Base-by-base conservation (phyloP, 106 monocot species). In the Dendrobium officinale region DNA sequence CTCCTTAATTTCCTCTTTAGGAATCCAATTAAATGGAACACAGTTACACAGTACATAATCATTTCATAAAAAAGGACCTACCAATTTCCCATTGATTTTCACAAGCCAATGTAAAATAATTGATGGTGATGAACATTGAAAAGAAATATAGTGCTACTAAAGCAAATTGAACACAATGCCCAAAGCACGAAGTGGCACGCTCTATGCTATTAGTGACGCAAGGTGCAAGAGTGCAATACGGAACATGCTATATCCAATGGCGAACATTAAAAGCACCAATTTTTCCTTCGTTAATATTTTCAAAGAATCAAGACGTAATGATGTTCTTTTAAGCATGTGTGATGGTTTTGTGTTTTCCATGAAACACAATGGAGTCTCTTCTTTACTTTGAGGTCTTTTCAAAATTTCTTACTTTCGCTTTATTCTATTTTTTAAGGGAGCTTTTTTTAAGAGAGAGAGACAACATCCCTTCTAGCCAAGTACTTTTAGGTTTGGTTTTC, bases 1-100 rank as follows among this genome's bases (percentile, higher is more conserved):
- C 73, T 77, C 82, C 26, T 29, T 10, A 81, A 77, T 81, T 87
- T 83, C 77, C 58, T 59, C 67, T 79, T 67, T 13, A 18, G 6
- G 22, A 68, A 27, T 68, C 9, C 6, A 68, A 8, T 9, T 27
- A 70, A 10, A 37, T 70, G 29, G 16, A 37, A n/a, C n/a, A n/a
- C n/a, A n/a, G n/a, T n/a, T n/a, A 37, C 37, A 31, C 4, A 11
- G 17, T 37, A 37, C 37, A 16, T 70, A 70, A 3, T 22, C 61
- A 61, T 61, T 61, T 9, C 51, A 61, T 61, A 61, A 20, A 22
- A 61, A 22, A 13, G 5, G 4, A 61, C 22, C 61, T 22, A 61
- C 61, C 61, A 22, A 61, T 61, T 61, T 61, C 61, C n/a, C 6
- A n/a, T 61, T 61, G 22, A 61, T 61, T 61, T 61, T 61, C n/a